Conservation (phyloP, 768 basidiomycete genomes). For the Trametes maxima region DNA sequence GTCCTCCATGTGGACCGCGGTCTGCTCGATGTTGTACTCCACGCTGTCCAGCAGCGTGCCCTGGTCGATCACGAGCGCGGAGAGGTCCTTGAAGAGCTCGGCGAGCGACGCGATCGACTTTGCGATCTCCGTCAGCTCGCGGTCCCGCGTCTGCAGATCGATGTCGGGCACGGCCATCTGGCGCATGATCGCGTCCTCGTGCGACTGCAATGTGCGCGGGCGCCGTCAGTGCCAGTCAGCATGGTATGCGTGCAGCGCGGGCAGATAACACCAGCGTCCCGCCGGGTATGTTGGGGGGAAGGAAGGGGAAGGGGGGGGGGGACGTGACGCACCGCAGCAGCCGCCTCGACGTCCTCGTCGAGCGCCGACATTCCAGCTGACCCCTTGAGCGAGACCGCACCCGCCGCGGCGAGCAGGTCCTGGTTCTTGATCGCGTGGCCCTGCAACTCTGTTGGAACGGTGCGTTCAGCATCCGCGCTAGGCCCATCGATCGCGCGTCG, state of each 20-base stretch:
- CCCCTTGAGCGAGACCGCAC: conserved; percentile 78
- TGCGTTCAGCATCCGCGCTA: conserved; percentile 15
- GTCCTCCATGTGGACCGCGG: conserved; percentile 76
- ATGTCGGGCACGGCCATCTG: conserved; percentile 41
- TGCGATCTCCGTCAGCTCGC: conserved; percentile 87
- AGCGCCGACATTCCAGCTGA: conserved; percentile 82
- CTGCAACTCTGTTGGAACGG: conserved; percentile 68
- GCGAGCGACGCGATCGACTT: conserved; percentile 89
- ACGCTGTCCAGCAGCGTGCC: conserved; percentile 95
- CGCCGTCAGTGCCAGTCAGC: too few species aligned
- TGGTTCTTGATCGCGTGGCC: conserved; percentile 98
- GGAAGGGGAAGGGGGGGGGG: conserved; percentile 1
- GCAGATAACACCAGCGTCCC: background rate
- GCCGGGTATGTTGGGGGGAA: conserved; percentile 13
- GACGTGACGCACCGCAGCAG: conserved; percentile 46
- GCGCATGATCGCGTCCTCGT: conserved; percentile 32
- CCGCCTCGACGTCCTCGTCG: conserved; percentile 89
- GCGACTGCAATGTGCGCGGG: conserved; percentile 32
- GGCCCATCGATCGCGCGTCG: conserved; percentile 20
- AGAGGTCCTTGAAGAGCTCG: conserved; percentile 95
- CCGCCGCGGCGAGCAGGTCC: conserved; percentile 89
- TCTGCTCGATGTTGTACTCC: conserved; percentile 97
- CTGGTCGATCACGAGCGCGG: conserved; percentile 93
- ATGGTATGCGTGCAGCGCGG: background rate
- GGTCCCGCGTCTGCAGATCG: conserved; percentile 52